Base-by-base conservation (phyloP, 306 rosid genomes). In the Vicia sativa region DNA sequence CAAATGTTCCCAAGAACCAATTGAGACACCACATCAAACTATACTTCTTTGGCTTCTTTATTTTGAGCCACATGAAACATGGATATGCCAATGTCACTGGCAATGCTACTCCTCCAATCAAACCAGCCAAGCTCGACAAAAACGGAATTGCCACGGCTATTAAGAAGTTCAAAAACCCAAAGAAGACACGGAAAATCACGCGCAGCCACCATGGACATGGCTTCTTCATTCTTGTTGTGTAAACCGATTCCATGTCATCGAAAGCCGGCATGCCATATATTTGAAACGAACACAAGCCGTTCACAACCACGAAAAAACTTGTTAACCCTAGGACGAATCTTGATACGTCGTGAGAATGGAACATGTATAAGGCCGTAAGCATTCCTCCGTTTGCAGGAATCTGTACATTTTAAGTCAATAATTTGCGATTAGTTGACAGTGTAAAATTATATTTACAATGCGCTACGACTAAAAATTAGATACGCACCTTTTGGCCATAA, bases 1-100 rank as follows among this genome's bases (percentile, higher is more conserved):
- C 96, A 15, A 80, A 23, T 21, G 82, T 55, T 7, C 96, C 96
- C 35, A 89, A 78, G 12, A 73, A 60, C 93, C 93, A 87, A 25
- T 89, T 89, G 41, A 87, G 59, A 50, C 79, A 78, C 96, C 96
- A 89, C 49, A 75, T 77, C 0, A n/a, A 0, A 43, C 76, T 31
- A 35, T 61, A 56, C 56, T 54, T 71, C 39, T 66, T 77, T 8
- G 87, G 87, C 54, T 83, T 83, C 74, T 73, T 83, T 5, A 39
- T 3, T 67, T 77, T 81, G n/a, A 81, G 79, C 79, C 74, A 72
- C 84, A 83, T 80, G 42, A 83, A 83, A 65, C 82, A 74, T 4
- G 87, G 87, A 62, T 74, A 83, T 0, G 82, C 78, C 11, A 83
- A 50, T 15, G 85, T 83, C 64, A 83, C 82, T 0, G 87, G 85